Base-by-base conservation (phyloP, 805 yeast genomes). In the Zygoascus flipseniorum region DNA sequence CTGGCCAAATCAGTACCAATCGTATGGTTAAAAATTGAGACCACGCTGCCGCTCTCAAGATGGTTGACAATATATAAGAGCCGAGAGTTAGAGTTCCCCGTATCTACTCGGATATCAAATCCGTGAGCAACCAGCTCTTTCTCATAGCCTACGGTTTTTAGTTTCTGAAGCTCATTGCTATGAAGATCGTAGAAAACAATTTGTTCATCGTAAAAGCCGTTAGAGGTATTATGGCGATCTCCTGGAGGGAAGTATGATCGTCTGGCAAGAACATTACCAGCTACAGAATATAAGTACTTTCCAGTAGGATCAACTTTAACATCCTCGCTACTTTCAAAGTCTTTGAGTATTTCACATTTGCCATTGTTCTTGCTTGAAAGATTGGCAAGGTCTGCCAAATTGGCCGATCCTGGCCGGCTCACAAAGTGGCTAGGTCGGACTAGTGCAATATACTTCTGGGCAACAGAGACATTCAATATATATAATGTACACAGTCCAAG, bases 31-130 rank as follows among this genome's bases (percentile, higher is more conserved):
- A 53, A 49, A 18, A 53, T 43, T 4, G 41, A 18, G 14, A 53
- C 48, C 42, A 43, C 31, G 26, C 35, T 32, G 4, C 50, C 55
- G 20, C n/a, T 19, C n/a, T 52, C 20, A 5, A 43, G 47, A 31
- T 53, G 55, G 43, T 53, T 53, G 35, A 53, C 50, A 18, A 46
- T n/a, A 13, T 46, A 46, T 13, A 46, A 6, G 5, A 46, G 41
- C 13, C 49, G n/a, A 11, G 37, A 31, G 13, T 46, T 18, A 5
- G 19, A 8, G 49, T 46, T 42, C 14, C 31, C 32, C 3, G 20
- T 2, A 31, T 46, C 49, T 18, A 46, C 41, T 8, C 49, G 2
- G 8, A 46, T 42, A 46, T 46, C 31, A 16, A 46, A n/a, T 4
- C 41, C 41, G 14, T 31, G 41, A 8, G 32, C 23, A 18, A 46